Conservation (phyloP, 1,139 yeast species). For the Debaryomyces udenii region DNA sequence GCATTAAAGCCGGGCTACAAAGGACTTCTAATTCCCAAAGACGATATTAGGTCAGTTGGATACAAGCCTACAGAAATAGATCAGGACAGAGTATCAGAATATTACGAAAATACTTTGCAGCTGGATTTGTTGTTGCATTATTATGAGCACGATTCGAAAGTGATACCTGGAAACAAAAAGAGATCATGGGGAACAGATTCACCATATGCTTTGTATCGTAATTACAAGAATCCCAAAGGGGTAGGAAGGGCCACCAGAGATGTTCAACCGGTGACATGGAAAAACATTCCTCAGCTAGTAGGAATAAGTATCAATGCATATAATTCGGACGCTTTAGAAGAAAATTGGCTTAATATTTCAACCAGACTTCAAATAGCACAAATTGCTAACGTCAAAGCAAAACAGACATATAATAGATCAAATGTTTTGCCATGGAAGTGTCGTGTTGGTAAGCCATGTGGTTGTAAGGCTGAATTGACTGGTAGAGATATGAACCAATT, state of each 20-base stretch:
- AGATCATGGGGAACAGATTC: constrained; percentile 89
- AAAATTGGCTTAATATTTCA: constrained; percentile 74
- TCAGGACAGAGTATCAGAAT: constrained; percentile 81
- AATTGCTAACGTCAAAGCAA: constrained; percentile 87
- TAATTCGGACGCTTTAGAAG: constrained; percentile 72
- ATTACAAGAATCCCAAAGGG: constrained; percentile 65
- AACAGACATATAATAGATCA: constrained; percentile 69
- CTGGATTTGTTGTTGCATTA: constrained; percentile 78
- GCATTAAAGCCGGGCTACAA: constrained; percentile 71
- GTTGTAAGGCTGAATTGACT: constrained; percentile 77
- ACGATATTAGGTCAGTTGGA: constrained; percentile 76
- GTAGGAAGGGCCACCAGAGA: constrained; percentile 72
- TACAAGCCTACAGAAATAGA: constrained; percentile 70
- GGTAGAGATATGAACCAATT: constrained; percentile 90
- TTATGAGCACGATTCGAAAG: constrained; percentile 64
- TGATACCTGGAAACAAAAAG: constrained; percentile 66
- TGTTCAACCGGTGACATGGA: constrained; percentile 62
- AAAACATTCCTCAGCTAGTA: constrained; percentile 71
- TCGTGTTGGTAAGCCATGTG: constrained; percentile 88
- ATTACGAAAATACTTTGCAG: constrained; percentile 71
- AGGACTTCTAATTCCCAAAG: constrained; percentile 64
- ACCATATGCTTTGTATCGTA: constrained; percentile 88
- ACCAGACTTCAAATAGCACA: constrained; percentile 86
- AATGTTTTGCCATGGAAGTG: constrained; percentile 88
- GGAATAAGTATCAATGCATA: constrained; percentile 74